Evolutionary conservation across 176 grass and related monocot species (phyloP).

Genomic region (Eragrostis nindensis): DNA sequence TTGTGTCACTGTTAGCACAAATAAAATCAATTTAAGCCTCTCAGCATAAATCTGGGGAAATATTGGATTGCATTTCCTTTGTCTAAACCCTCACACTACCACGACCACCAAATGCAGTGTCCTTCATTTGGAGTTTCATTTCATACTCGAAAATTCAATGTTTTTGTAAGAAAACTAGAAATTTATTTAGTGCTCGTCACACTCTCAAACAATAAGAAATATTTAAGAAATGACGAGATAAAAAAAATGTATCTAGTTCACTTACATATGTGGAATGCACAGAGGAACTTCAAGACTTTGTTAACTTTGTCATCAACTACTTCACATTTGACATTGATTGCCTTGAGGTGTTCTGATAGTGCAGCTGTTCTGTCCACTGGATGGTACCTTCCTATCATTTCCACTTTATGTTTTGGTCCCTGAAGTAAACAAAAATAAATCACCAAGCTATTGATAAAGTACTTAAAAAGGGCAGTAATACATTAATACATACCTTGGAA

Average conservation of each 20-base stretch:
- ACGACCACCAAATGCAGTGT: background rate
- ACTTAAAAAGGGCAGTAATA: background rate
- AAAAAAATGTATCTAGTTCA: background rate
- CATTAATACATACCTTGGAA: constrained; percentile 23
- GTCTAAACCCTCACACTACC: background rate
- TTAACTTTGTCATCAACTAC: background rate
- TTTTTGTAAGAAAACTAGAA: background rate
- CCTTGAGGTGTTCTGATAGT: constrained; percentile 35
- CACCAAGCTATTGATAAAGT: background rate
- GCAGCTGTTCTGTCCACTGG: background rate
- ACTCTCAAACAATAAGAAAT: background rate
- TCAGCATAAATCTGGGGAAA: too few species aligned
- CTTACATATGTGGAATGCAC: constrained; percentile 38
- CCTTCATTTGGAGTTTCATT: background rate
- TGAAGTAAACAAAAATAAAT: background rate
- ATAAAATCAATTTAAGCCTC: too few species aligned
- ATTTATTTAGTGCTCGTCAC: background rate
- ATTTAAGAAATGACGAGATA: background rate
- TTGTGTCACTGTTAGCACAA: too few species aligned
- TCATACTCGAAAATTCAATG: background rate
- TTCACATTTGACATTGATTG: constrained; percentile 14
- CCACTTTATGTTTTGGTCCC: constrained; percentile 4
- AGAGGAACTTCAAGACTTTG: constrained; percentile 13
- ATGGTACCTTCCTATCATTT: constrained; percentile 10
- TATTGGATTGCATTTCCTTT: too few species aligned